A percentile compares a stretch with the other conserved stretches of the same genome.
phyloP scores from a whole-genome alignment of 2,329 filamentous ascomycete species.

The Calonectria multiphialidica region DNA sequence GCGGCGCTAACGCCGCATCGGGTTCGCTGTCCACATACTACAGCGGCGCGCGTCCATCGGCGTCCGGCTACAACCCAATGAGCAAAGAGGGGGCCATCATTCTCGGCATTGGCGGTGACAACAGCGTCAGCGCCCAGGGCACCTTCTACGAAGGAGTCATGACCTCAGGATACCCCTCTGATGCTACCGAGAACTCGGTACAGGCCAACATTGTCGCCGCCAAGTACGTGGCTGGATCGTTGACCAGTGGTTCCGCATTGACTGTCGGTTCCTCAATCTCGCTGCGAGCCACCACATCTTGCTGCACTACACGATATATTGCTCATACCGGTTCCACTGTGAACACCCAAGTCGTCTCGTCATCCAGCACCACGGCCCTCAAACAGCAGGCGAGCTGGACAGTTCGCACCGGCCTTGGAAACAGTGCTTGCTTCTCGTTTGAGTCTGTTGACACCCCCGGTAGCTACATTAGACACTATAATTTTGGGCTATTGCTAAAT shows the following conservation, averaged over 20 bases:
- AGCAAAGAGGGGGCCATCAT: constrained; percentile 74
- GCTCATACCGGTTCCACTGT: constrained; percentile 63
- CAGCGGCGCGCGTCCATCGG: constrained; percentile 64
- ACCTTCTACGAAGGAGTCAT: constrained; percentile 76
- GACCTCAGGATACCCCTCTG: constrained; percentile 71
- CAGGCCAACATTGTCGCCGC: constrained; percentile 72
- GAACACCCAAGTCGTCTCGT: constrained; percentile 67
- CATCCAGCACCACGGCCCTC: constrained; percentile 60
- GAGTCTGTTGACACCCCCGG: constrained; percentile 70
- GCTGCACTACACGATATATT: constrained; percentile 67
- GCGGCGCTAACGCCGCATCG: constrained; percentile 67
- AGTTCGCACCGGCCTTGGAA: constrained; percentile 66
- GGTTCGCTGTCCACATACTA: constrained; percentile 70
- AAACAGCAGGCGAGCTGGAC: constrained; percentile 66
- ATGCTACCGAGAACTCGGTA: constrained; percentile 68
- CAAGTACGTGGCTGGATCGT: constrained; percentile 61
- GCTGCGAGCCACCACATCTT: constrained; percentile 65
- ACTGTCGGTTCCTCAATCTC: constrained; percentile 64
- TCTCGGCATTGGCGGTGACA: constrained; percentile 79
- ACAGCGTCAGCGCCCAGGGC: constrained; percentile 69
- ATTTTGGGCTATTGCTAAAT: constrained; percentile 63
- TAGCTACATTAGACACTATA: constrained; percentile 68
- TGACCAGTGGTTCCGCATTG: constrained; percentile 61
- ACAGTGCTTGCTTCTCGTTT: constrained; percentile 70
- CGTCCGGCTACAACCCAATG: constrained; percentile 67